Evolutionary conservation across 768 basidiomycete species (phyloP).

Genomic region (Clathrus columnatus): DNA sequence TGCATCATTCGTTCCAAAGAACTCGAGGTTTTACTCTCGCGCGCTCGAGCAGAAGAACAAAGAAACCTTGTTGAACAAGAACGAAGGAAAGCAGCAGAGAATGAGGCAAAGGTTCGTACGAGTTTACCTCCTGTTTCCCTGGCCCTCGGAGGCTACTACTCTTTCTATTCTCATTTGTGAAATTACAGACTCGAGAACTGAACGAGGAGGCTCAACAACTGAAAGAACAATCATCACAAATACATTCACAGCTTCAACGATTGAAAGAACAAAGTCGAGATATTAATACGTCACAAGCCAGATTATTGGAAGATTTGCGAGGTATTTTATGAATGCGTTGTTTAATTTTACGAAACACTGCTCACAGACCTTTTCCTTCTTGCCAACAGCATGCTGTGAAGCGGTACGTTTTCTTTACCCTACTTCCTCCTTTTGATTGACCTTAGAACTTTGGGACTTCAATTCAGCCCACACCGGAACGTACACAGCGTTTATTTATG

Average conservation of each 20-base stretch:
- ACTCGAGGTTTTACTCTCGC: constrained; percentile 77
- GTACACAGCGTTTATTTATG: constrained; percentile 71
- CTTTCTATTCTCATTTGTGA: not conserved
- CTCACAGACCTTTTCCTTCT: not conserved
- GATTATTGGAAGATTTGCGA: constrained; percentile 9
- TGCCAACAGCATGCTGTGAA: constrained; percentile 58
- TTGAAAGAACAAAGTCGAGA: constrained; percentile 56
- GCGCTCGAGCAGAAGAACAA: constrained; percentile 82
- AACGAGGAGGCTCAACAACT: constrained; percentile 65
- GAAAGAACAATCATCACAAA: constrained; percentile 39
- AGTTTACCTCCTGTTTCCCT: not conserved
- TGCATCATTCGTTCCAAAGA: constrained; percentile 89
- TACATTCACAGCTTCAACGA: constrained; percentile 67
- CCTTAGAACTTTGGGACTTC: too few relatives aligned
- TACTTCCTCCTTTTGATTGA: constrained; percentile 6
- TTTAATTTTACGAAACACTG: not conserved
- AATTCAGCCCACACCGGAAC: constrained; percentile 67
- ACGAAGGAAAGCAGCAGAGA: constrained; percentile 45
- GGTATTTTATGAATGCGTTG: not conserved
- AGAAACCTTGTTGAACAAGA: constrained; percentile 75
- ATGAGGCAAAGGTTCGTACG: constrained; percentile 63
- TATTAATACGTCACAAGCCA: constrained; percentile 8
- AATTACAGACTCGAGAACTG: constrained; percentile 33
- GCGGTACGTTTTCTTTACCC: constrained; percentile 45
- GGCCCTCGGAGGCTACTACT: too few relatives aligned